Evolutionary conservation across 1,284 basidiomycete species (phyloP).

Genomic region (Cystobasidiaceae sp.): DNA sequence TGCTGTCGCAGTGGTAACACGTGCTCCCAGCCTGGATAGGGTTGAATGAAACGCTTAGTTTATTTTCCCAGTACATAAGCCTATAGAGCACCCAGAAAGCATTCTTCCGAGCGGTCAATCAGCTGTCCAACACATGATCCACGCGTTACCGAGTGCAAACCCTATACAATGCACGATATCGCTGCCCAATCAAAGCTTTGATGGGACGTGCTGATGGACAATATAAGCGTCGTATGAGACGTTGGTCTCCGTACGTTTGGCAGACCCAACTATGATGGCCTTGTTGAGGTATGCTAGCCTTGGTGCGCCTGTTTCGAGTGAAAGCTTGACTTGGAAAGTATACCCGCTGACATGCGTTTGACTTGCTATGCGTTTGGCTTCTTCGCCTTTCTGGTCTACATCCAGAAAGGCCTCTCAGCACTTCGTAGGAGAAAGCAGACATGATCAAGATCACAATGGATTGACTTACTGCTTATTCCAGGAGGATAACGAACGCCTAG

Average conservation of each 20-base stretch:
- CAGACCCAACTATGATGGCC: conserved; percentile 27
- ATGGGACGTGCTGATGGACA: conserved; percentile 16
- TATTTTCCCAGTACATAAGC: no score
- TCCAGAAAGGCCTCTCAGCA: no score
- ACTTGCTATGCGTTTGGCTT: not conserved
- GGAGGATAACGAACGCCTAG: conserved; percentile 25
- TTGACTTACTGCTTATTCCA: not conserved
- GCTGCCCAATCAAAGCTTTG: conserved; percentile 19
- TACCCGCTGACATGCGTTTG: conserved; percentile 15
- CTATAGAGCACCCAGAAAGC: no score
- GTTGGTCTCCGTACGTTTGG: conserved; percentile 12
- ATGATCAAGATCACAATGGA: not conserved
- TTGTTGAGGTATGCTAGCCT: conserved; percentile 27
- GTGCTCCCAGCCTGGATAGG: no score
- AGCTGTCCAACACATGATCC: no score
- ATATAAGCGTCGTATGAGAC: conserved; percentile 29
- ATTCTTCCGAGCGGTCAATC: no score
- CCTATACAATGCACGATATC: no score
- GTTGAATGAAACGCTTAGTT: no score
- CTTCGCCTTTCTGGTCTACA: conserved; percentile 5
- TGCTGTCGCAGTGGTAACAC: no score
- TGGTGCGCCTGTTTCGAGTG: conserved; percentile 17
- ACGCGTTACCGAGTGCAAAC: no score
- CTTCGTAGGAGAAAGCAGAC: not conserved
- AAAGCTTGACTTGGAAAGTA: conserved; percentile 23